Conservation (phyloP, 257 asterid species). For the Verbena officinalis region DNA sequence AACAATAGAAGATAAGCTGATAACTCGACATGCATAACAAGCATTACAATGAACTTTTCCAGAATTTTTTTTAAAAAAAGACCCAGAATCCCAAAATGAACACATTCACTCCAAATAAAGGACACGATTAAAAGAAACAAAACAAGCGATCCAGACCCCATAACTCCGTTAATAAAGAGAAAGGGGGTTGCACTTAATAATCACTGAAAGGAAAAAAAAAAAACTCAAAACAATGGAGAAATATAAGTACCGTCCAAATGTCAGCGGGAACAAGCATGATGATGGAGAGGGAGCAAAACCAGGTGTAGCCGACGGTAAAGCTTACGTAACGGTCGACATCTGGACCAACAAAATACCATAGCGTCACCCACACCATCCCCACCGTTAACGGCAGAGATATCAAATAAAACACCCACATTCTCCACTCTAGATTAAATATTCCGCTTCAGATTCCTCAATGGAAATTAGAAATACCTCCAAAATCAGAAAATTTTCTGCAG, state of each 20-base stretch:
- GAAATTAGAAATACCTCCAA: neutral
- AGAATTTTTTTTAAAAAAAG: conserved; percentile 5
- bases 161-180: neutral
- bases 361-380: conserved; percentile 72
- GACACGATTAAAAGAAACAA: neutral
- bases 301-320: conserved; percentile 71
- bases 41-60: neutral
- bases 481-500: neutral
- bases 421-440: neutral
- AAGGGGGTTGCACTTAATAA: neutral
- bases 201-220: neutral
- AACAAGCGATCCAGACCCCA: conserved; percentile 16
- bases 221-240: neutral
- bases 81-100: neutral
- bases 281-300: conserved; percentile 78
- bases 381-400: conserved; percentile 69
- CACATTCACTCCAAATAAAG: neutral
- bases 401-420: conserved; percentile 76
- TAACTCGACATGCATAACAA: conserved; percentile 8
- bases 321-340: conserved; percentile 69
- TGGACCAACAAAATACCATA: conserved; percentile 71
- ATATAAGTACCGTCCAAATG: conserved; percentile 68
- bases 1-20: neutral
- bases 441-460: neutral
- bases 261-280: conserved; percentile 82